Evolutionary conservation across 768 basidiomycete species (phyloP), one percentile per base, ranked within the genome.

Genomic region (Auricularia heimuer): DNA sequence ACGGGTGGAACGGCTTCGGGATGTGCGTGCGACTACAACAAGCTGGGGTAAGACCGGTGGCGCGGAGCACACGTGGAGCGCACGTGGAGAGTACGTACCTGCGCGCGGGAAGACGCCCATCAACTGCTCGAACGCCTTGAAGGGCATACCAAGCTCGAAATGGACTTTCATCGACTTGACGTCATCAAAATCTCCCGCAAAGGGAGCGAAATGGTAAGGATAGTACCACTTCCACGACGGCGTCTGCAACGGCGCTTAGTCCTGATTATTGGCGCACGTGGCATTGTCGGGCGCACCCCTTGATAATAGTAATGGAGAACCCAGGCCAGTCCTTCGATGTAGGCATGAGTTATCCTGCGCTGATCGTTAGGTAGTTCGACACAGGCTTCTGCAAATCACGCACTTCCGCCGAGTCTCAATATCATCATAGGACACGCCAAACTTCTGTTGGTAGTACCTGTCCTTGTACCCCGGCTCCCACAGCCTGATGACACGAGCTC

Each of bases 191-290:
- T 99, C 97, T 66, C 88, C 87, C 7, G 97, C 97, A 74, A 99
- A 99, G 0, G 97, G 97, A 12, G 97, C 93, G 74, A 97, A 99
- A 75, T 99, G 97, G 71, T 90, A 95, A 1, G 97, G 97, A 74
- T 98, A 98, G 77, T 89, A 99, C 97, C 97, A 99, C 71, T 94
- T 86, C 96, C 96, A 98, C 2, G 95, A 97, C 3, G 92, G 90
- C 7, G 91, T 85, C 92, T 89, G 66, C 54, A 60, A 45, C 44
- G 37, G 4, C 67, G 61, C 71, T 71, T 39, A 72, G 67, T 66
- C n/a, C 39, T 7, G 12, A 10, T 39, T 62, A 61, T 33, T 47
- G 67, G 36, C 14, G 66, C 24, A 16, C 24, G 63, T 3, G 54
- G 21, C 12, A 35, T 3, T 7, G 39, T 7, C n/a, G 47, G 61